Base-by-base conservation (phyloP, 139 green algal species). In the Deuterostichococcus epilithicus region DNA sequence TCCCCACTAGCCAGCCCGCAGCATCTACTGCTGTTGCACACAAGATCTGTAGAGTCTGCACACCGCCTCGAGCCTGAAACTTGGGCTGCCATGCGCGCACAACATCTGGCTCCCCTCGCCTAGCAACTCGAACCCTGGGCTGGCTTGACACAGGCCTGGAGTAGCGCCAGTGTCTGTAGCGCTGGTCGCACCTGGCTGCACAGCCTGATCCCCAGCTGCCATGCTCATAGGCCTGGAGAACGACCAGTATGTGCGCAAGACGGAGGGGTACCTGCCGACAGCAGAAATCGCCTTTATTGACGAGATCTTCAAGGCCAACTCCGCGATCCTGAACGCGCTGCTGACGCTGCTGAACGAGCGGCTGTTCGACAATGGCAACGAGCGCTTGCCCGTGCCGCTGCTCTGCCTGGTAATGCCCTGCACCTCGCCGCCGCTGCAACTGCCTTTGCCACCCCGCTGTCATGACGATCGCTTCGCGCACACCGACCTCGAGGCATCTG, bases 311-410 rank as follows among this genome's bases (percentile, higher is more conserved):
- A 90, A 90, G 76, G 94, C 95, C 78, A 98, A 98, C 89, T 93
- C 83, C 20, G 94, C 95, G 73, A 98, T 98, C 87, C 85, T 98
- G 36, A 98, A 98, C 84, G 90, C 95, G 1, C 84, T 98, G 82
- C 89, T 98, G 23, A 97, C 94, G 2, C 85, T 98, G 28, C 88
- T 98, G 32, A 98, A 98, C 81, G 95, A 98, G 90, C 85, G 95
- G 28, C 90, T 97, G 37, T 98, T 98, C 79, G 95, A 98, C 88
- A 98, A 98, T 82, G 95, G 95, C 79, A 91, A 80, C 78, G 68
- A 90, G 77, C 87, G 93, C 10, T 30, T 93, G n/a, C 8, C 76
- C 0, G 91, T 94, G 44, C 89, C 91, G 10, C 86, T 96, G 59
- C 80, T 92, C 22, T 93, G 88, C 79, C 83, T 94, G 84, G 88